Base-by-base conservation (phyloP, 768 basidiomycete genomes). In the Hydnomerulius pinastri region DNA sequence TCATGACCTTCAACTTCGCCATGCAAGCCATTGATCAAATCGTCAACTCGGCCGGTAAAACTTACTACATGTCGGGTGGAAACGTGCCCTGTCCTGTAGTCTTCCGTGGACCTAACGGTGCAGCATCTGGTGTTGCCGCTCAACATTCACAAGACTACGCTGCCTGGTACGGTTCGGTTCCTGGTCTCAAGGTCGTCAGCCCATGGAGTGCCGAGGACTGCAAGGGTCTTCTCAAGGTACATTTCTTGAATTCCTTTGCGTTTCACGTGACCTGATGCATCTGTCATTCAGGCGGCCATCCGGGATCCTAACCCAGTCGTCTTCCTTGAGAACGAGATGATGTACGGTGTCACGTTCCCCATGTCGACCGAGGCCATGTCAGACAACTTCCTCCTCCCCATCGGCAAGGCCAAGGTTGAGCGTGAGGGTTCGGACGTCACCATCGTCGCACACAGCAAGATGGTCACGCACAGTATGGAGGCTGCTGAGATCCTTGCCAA, bases 11-110 rank as follows among this genome's bases (percentile, higher is more conserved):
- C 80, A 98, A 99, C 80, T 98, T 99, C 69, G 96, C 96, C 58
- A 99, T 98, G 96, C 93, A 95, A 74, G 95, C 97, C 51, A 98
- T 99, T 70, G 97, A 99, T 76, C 97, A 99, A 67, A 99, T 99
- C 56, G 93, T 99, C 73, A 99, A 99, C 81, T 98, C 97, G n/a
- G 97, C 90, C 48, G 97, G 92, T 53, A 99, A 98, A 79, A 99
- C 97, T 4, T 95, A 98, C 74, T 99, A 99, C 82, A 99, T 99
- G 97, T 98, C 97, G 32, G 97, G 97, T 51, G 97, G 97, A 57
- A 98, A 94, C 64, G 95, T 98, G 15, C 91, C 94, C 10, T 98
- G 96, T 77, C 94, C 97, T 20, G 91, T 99, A 55, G 96, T 98
- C 47, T 99, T 99, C 87, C 92, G 97, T 74, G 97, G 97, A 45